Conservation (phyloP, 179 eudicot species). For the Actinidia arguta region DNA sequence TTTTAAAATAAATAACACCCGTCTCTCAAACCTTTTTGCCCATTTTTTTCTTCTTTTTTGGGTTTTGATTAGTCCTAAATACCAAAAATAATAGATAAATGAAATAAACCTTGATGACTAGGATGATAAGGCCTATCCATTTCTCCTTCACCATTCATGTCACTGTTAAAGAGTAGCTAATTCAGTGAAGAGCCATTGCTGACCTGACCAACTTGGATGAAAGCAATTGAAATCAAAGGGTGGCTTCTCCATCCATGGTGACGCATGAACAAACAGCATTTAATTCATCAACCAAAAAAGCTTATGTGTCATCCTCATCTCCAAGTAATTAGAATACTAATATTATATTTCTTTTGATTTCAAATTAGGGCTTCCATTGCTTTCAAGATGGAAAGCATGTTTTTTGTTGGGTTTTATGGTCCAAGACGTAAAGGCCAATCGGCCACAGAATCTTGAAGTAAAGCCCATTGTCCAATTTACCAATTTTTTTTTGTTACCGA, state of each 20-base stretch:
- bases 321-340: background rate
- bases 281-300: too few relatives aligned
- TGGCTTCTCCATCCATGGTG: background rate
- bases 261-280: background rate
- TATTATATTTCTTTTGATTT: background rate
- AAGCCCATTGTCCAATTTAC: too few relatives aligned
- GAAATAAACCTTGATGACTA: background rate
- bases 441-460: too few relatives aligned
- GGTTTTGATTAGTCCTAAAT: too few relatives aligned
- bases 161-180: background rate
- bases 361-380: background rate
- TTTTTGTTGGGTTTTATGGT: too few relatives aligned
- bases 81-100: too few relatives aligned
- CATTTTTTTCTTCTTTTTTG: too few relatives aligned
- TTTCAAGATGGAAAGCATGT: background rate
- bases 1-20: too few relatives aligned
- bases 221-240: background rate
- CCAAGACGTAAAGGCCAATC: too few relatives aligned
- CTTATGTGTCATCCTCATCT: conserved; percentile 14
- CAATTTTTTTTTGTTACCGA: too few relatives aligned
- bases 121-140: conserved; percentile 27
- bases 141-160: conserved; percentile 5
- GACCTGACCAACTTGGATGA: conserved; percentile 2
- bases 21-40: too few relatives aligned
- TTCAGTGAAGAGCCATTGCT: background rate